Evolutionary conservation across 495 filamentous ascomycete genomes (phyloP), one percentile per base, ranked within the genome.

Genomic region (Penicillium parvum): DNA sequence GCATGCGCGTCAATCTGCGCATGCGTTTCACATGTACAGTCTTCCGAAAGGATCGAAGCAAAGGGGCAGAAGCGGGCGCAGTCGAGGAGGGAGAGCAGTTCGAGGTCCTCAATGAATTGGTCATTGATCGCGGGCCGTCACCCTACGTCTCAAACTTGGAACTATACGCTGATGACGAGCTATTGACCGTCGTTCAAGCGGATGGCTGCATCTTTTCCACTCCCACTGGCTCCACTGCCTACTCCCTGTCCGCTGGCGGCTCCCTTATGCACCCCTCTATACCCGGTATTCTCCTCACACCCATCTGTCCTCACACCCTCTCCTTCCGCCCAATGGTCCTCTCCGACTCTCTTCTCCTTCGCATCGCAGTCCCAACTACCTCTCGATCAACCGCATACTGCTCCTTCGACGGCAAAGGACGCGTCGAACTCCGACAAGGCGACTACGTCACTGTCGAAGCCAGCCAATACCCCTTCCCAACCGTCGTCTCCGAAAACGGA

Each of bases 291-390:
- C 86, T 97, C 10, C 81, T 98, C 34, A 96, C 94, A 2, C 94
- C 94, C 0, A 98, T 98, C 60, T 98, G 92, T 63, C 90, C 92
- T 11, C 92, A 98, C 61, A 96, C 90, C 0, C 75, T 98, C 14
- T 94, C 88, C 25, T 97, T 98, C 79, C 81, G 92, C 7, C 92
- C 92, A 21, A 95, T 98, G 87, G 85, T 98, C n/a, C 81, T 98
- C n/a, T 91, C 86, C 23, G 92, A 98, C 64, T 91, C 83, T 25
- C 83, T 95, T 65, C 79, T 90, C 17, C 78, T 98, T 32, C 88
- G 88, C 36, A 83, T 97, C 43, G 85, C 84, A 16, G 83, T 98
- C 16, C 92, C 92, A 0, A 75, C 77, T 32, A 75, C 83, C 51
- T 90, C 86, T 23, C 87, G 92, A 12, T 90, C 88, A 4, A 95